Base-by-base conservation (phyloP, 495 filamentous ascomycete genomes). In the Hypoxylon rickii region DNA sequence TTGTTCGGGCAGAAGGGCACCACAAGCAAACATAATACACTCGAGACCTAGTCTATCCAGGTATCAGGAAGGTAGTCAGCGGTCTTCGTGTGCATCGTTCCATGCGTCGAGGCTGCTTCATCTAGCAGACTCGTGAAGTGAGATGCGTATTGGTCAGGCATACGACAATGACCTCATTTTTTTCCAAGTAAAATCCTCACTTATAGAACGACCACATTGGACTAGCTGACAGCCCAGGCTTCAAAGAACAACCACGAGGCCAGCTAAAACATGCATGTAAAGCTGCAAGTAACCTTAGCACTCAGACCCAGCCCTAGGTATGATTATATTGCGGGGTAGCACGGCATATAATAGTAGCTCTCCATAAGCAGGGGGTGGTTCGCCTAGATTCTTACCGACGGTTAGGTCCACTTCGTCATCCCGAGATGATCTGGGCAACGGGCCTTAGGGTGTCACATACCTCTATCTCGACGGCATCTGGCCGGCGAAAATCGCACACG, bases 301-400 rank as follows among this genome's bases (percentile, higher is more conserved):
- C 17, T 50, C 44, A 29, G 58, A 31, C 51, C 58, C 42, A 44
- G 45, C 42, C 51, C 42, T 45, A 44, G 34, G 36, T 40, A 39
- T 44, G 51, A 46, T 51, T 63, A 63, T 42, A 58, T 63, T 58
- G 60, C 60, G 60, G 54, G 60, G 60, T 63, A 58, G 39, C 44
- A 63, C 60, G 60, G 60, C 59, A 63, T 63, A 56, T 49, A 42
- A 39, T 53, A 52, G 48, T 44, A 42, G 44, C 48, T 50, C 18
- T 19, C 21, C 53, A 52, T 43, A 22, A 41, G 26, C 22, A 39
- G 19, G 44, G 38, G 15, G 44, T 17, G 38, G 44, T 32, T 46
- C 55, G 55, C 41, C 41, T 50, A 36, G 46, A 51, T 19, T 43
- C 52, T 40, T 63, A 58, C 53, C 60, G 54, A 58, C 49, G 55